Percentiles rank a stretch among this genome's conserved stretches.
phyloP scores from a whole-genome alignment of 345 rosid genomes.

The Eucalyptus curtisii region DNA sequence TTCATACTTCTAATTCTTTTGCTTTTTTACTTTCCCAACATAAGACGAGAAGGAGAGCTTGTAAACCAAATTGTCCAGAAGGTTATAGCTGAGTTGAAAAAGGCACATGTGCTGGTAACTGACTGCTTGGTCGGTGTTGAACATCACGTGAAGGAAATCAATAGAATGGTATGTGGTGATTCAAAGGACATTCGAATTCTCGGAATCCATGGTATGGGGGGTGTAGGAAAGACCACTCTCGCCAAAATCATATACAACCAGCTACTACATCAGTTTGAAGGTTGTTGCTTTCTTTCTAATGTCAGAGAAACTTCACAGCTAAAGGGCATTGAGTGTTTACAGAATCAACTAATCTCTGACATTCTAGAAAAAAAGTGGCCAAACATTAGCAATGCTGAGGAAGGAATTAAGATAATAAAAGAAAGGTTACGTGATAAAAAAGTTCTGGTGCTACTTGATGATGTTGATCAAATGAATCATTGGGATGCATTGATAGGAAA shows the following conservation, averaged over 20 bases:
- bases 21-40: background rate
- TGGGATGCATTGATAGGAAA: background rate
- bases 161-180: background rate
- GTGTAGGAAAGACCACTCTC: background rate
- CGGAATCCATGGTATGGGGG: background rate
- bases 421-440: accelerated
- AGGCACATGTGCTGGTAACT: background rate
- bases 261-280: background rate
- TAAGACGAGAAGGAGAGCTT: background rate
- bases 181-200: background rate
- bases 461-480: background rate
- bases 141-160: background rate
- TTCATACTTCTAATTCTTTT: background rate
- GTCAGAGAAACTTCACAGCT: background rate
- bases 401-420: background rate
- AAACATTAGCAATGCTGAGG: background rate
- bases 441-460: background rate
- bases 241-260: background rate
- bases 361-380: background rate
- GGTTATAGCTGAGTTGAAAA: background rate
- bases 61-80: background rate
- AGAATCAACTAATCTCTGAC: background rate
- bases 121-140: background rate
- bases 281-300: background rate
- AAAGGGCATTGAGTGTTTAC: background rate